Base-by-base conservation (phyloP, 331 rosid genomes). In the Stylosanthes scabra region DNA sequence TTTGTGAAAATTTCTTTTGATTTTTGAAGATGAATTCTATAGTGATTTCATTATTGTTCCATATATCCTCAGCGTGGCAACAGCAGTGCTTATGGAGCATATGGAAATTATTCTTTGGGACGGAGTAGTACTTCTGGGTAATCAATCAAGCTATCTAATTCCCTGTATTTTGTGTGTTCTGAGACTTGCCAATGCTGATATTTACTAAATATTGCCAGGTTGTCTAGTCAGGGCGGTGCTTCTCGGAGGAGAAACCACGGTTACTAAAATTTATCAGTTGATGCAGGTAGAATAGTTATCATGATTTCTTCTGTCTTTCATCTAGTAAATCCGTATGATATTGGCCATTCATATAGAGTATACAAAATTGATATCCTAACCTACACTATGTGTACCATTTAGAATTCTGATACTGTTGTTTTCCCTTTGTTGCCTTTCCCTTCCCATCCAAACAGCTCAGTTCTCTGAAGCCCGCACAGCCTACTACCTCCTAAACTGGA, bases 401-500 rank as follows among this genome's bases (percentile, higher is more conserved):
- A 88, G 78, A 86, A 85, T 88, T 85, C 97, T 91, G 99, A 94
- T 91, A 86, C 86, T 82, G 83, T 74, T 94, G 72, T 89, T 91
- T 89, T 91, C 88, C 96, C 96, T 82, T 78, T 93, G 83, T 84
- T 89, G 89, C 96, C 93, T 93, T 82, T 82, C 93, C 95, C 95
- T 77, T 83, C 96, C 99, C 86, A 81, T 83, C 83, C 83, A 88
- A 87, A 94, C 99, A 91, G 99, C 97, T 90, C 97, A 87, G 88
- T 79, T 87, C 82, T 88, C 87, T 88, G 96, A 94, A 91, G 99
- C 99, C 97, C 63, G 93, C 88, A 88, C 88, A 88, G 96, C 93
- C 97, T 74, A 71, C 92, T 81, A 91, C 87, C 95, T 87, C 86
- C 96, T 87, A 65, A 91, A 94, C 93, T 64, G 76, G 99, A 94